Evolutionary conservation across 1,139 yeast species (phyloP).

Genomic region (Candida labiduridarum): DNA sequence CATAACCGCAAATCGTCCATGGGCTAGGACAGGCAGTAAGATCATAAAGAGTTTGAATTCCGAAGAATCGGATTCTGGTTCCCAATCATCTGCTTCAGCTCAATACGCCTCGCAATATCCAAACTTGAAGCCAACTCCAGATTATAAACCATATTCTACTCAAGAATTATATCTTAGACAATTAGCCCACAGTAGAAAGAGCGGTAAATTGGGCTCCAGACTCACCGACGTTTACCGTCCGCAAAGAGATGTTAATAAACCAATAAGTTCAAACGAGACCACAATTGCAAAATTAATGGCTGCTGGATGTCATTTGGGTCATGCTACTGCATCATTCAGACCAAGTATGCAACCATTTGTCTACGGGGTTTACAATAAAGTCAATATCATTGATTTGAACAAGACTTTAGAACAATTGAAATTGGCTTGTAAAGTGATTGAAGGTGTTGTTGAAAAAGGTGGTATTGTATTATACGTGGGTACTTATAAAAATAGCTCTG

Average conservation of each 20-base stretch:
- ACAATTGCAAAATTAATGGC: conserved; percentile 75
- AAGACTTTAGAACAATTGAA: conserved; percentile 75
- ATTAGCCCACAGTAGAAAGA: conserved; percentile 50
- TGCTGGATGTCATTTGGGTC: conserved; percentile 95
- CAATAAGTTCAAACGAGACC: conserved; percentile 57
- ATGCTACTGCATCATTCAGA: conserved; percentile 76
- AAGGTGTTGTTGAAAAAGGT: conserved; percentile 80
- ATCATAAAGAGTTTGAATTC: conserved; percentile 10
- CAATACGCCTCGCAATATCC: conserved; percentile 35
- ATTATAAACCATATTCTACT: conserved; percentile 56
- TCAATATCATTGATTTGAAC: conserved; percentile 87
- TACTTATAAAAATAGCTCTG: conserved; percentile 63
- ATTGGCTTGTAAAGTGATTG: conserved; percentile 77
- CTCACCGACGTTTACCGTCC: conserved; percentile 68
- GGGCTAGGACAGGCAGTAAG: conserved; percentile 23
- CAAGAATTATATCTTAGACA: conserved; percentile 81
- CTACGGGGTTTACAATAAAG: conserved; percentile 84
- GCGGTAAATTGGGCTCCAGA: conserved; percentile 65
- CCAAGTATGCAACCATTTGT: conserved; percentile 87
- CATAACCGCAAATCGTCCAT: conserved; percentile 38
- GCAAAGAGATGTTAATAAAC: conserved; percentile 62
- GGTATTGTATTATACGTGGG: conserved; percentile 88
- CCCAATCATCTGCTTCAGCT: conserved; percentile 32
- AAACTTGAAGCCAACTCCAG: conserved; percentile 46
- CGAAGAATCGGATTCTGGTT: neutral